These are phyloP conservation scores for Rhododendron williamsianum DNA, from an alignment of 148 eudicot species.

Conservation along the genomic window DNA sequence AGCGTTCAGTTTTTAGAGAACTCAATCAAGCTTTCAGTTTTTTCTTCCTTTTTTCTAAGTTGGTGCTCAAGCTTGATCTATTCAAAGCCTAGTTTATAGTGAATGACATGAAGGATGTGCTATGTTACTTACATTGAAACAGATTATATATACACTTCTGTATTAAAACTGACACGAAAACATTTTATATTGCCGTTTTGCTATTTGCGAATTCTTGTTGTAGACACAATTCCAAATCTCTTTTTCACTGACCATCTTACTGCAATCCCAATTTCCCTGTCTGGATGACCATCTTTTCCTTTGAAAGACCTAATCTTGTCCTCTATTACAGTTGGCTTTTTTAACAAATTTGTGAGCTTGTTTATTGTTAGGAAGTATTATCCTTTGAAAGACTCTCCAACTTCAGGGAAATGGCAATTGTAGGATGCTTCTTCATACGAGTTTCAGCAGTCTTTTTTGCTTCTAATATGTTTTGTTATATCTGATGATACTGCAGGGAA, in stretches of 20 bases:
- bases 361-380: background rate
- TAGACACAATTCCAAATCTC: background rate
- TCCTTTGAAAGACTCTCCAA: background rate
- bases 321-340: background rate
- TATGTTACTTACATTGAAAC: background rate
- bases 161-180: background rate
- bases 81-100: background rate
- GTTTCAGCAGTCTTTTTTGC: background rate
- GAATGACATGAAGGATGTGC: background rate
- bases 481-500: slow-evolving; percentile 45
- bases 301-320: background rate
- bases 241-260: background rate
- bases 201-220: background rate
- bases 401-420: background rate
- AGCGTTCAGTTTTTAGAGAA: background rate
- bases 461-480: background rate
- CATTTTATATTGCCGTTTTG: background rate
- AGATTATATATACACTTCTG: background rate
- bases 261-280: background rate
- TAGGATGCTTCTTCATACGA: background rate
- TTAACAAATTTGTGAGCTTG: background rate
- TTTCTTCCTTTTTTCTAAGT: background rate
- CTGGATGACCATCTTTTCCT: background rate
- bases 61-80: background rate
- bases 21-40: no score